These are phyloP conservation scores for Zychaea mexicana DNA, from an alignment of 371 early-diverging fungal genomes.

Conservation along the genomic window DNA sequence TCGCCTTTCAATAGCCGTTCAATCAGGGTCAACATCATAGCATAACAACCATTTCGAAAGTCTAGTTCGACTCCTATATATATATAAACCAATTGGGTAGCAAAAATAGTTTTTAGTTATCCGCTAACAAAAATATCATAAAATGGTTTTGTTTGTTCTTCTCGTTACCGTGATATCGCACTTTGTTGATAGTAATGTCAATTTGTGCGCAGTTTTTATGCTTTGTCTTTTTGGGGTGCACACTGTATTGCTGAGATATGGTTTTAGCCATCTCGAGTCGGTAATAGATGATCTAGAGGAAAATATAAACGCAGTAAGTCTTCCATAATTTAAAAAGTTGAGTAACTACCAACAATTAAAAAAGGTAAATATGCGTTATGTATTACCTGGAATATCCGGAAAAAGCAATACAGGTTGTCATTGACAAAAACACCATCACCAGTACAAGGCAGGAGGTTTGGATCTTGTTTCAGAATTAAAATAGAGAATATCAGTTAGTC, in stretches of 20 bases:
- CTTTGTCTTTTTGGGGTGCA: constrained; percentile 59
- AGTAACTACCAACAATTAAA: background rate
- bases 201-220: constrained; percentile 70
- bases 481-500: background rate
- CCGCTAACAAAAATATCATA: too few relatives aligned
- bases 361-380: too few relatives aligned
- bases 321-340: background rate
- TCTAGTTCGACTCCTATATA: constrained; percentile 37
- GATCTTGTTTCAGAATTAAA: background rate
- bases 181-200: constrained; percentile 56
- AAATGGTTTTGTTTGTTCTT: background rate
- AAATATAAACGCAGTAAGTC: background rate
- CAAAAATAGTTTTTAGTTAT: too few relatives aligned
- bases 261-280: constrained; percentile 80
- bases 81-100: background rate
- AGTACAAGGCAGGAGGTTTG: background rate
- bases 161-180: background rate
- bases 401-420: constrained; percentile 80
- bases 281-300: constrained; percentile 73
- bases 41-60: constrained; percentile 69
- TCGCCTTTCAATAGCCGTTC: constrained; percentile 71
- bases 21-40: constrained; percentile 71
- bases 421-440: constrained; percentile 70
- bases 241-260: constrained; percentile 58
- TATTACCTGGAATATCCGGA: constrained; percentile 84